These are phyloP conservation scores for Fusarium lyarnte DNA, from an alignment of 2,329 filamentous ascomycete genomes.

Conservation along the genomic window DNA sequence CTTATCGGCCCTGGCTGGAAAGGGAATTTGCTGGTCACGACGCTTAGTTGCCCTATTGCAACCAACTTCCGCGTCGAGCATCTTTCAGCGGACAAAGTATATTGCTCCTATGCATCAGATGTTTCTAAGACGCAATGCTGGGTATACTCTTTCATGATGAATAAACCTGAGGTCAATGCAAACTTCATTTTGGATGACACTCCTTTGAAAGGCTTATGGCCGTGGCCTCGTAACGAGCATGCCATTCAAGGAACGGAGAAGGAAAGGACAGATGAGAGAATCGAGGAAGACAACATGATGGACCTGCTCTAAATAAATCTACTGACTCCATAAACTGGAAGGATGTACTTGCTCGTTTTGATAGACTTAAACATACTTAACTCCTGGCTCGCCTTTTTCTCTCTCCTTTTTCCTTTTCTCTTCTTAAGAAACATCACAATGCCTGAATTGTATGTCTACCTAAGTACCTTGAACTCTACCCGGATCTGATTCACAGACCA, in stretches of 20 bases:
- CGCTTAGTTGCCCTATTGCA: fast-evolving
- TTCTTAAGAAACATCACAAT: background rate
- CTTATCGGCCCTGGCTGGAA: background rate
- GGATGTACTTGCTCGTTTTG: background rate
- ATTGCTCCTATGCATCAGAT: fast-evolving
- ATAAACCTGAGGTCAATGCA: fast-evolving
- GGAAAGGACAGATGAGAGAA: fast-evolving
- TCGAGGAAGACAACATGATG: fast-evolving
- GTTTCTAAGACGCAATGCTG: fast-evolving
- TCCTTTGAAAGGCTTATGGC: background rate
- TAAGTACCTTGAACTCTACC: background rate
- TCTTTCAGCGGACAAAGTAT: background rate
- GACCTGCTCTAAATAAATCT: background rate
- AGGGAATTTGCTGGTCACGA: background rate
- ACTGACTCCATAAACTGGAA: background rate
- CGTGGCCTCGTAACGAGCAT: background rate
- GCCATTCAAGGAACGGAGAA: fast-evolving
- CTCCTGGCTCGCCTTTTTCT: fast-evolving
- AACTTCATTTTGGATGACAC: background rate
- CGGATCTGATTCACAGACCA: background rate
- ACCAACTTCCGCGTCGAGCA: background rate
- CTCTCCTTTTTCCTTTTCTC: background rate
- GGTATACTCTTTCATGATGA: background rate
- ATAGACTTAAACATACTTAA: background rate
- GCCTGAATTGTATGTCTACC: fast-evolving